These are phyloP conservation scores for Catharanthus roseus DNA, from an alignment of 257 asterid species.

Conservation along the genomic window DNA sequence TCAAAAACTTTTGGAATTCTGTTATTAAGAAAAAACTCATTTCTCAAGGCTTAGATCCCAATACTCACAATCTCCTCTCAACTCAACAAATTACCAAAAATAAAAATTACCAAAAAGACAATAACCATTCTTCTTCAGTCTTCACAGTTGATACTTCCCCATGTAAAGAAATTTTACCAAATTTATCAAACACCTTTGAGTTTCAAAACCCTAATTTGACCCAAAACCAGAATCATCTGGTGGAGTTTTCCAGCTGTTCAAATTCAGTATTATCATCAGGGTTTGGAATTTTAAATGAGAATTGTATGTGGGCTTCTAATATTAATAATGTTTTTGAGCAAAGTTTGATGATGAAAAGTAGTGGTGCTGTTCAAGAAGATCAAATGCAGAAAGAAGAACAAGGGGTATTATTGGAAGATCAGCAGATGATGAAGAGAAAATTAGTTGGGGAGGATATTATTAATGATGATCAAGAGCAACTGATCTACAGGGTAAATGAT, in stretches of 20 bases:
- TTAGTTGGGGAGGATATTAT: too few relatives aligned
- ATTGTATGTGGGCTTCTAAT: conserved; percentile 20
- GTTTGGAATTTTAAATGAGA: conserved; percentile 26
- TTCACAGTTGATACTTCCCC: conserved; percentile 47
- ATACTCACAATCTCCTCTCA: conserved; percentile 78
- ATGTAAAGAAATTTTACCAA: conserved; percentile 5
- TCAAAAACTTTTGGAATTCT: conserved; percentile 95
- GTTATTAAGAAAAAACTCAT: conserved; percentile 82
- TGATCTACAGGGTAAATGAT: conserved; percentile 9
- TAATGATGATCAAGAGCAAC: conserved; percentile 10
- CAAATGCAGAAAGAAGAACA: conserved; percentile 14
- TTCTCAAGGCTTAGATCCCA: conserved; percentile 89
- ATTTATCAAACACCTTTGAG: conserved; percentile 13
- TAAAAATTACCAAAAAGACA: neutral
- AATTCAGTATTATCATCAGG: conserved; percentile 19
- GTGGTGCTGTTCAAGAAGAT: conserved; percentile 4
- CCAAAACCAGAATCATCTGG: conserved; percentile 8
- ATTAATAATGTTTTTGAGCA: conserved; percentile 11
- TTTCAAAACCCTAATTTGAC: conserved; percentile 25
- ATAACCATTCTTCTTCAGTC: conserved; percentile 16
- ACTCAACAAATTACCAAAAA: conserved; percentile 11
- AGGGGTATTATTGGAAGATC: neutral
- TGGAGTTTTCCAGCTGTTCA: conserved; percentile 32
- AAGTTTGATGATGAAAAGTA: conserved; percentile 16
- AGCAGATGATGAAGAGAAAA: too few relatives aligned